phyloP scores from a whole-genome alignment of 371 early-diverging fungal genomes.

The Rhizomucor miehei region DNA sequence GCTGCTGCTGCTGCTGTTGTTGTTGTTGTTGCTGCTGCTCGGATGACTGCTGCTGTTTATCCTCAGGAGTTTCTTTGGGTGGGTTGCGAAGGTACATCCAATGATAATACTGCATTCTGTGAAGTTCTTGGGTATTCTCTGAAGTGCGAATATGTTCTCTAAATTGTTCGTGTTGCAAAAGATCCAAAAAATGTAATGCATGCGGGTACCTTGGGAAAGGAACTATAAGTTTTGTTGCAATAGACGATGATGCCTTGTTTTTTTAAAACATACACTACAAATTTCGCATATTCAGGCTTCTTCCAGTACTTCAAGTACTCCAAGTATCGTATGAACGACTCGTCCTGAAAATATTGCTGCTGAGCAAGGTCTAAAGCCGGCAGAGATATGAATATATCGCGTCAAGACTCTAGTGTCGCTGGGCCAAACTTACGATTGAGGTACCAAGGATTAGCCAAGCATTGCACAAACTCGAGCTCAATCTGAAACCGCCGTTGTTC shows the following conservation, averaged over 20 bases:
- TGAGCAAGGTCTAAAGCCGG: constrained; percentile 76
- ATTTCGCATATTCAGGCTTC: constrained; percentile 84
- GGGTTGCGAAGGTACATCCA: constrained; percentile 72
- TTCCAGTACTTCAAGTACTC: constrained; percentile 92
- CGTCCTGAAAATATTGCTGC: constrained; percentile 79
- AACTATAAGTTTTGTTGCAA: too few species aligned
- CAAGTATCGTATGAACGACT: constrained; percentile 82
- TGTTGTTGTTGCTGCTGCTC: constrained; percentile 7
- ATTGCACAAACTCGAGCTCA: constrained; percentile 94
- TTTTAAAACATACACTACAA: constrained; percentile 77
- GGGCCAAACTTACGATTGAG: constrained; percentile 65
- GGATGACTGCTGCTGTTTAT: constrained; percentile 5
- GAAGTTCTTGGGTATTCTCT: constrained; percentile 74
- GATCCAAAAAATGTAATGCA: constrained; percentile 78
- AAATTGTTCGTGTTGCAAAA: constrained; percentile 80
- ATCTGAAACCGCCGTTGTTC: constrained; percentile 57
- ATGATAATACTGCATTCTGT: constrained; percentile 84
- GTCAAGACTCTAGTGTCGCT: too few species aligned
- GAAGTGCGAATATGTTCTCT: constrained; percentile 71
- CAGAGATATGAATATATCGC: too few species aligned
- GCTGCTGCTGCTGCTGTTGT: constrained; percentile 2
- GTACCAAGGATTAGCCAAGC: constrained; percentile 93
- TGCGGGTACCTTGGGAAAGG: constrained; percentile 74
- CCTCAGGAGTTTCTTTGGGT: constrained; percentile 15
- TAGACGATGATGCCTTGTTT: too few species aligned